Evolutionary conservation across 106 monocot genomes (phyloP).

Genomic region (Phalaenopsis aphrodite): DNA sequence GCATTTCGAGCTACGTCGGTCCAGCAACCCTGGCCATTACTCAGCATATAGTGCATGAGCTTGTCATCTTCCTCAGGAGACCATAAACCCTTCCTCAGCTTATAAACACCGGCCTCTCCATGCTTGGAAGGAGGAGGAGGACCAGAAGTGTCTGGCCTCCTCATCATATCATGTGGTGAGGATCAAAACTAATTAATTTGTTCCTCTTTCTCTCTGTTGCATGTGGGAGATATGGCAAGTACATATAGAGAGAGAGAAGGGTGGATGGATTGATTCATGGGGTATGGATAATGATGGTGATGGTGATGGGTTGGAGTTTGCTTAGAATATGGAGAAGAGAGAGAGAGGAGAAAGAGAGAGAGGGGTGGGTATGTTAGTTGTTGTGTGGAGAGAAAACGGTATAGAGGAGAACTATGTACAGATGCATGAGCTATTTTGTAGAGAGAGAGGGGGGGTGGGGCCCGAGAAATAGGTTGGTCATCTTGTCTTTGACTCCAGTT

Average conservation of each 20-base stretch:
- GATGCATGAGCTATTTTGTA: neutral
- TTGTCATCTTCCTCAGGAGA: conserved; percentile 71
- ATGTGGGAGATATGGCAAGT: no score
- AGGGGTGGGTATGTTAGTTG: conserved; percentile 11
- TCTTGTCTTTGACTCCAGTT: conserved; percentile 50
- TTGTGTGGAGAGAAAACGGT: conserved; percentile 28
- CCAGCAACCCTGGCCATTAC: conserved; percentile 64
- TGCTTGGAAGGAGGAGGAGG: conserved; percentile 2
- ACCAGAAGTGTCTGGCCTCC: conserved; percentile 29
- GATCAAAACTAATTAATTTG: no score
- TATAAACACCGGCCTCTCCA: neutral
- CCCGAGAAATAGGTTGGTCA: neutral
- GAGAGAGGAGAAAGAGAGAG: conserved; percentile 17
- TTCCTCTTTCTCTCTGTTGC: neutral
- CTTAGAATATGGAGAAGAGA: conserved; percentile 38
- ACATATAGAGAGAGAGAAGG: neutral
- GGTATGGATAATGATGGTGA: conserved; percentile 17
- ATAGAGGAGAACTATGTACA: conserved; percentile 13
- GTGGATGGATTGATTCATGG: conserved; percentile 15
- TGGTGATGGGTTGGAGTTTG: conserved; percentile 42
- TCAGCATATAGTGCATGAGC: conserved; percentile 56
- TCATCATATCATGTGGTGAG: conserved; percentile 25
- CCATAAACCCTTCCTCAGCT: conserved; percentile 70
- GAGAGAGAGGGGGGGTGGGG: conserved; percentile 17
- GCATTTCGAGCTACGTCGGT: conserved; percentile 70